phyloP scores from a whole-genome alignment of 805 yeast species.

The Ogataea allantospora region DNA sequence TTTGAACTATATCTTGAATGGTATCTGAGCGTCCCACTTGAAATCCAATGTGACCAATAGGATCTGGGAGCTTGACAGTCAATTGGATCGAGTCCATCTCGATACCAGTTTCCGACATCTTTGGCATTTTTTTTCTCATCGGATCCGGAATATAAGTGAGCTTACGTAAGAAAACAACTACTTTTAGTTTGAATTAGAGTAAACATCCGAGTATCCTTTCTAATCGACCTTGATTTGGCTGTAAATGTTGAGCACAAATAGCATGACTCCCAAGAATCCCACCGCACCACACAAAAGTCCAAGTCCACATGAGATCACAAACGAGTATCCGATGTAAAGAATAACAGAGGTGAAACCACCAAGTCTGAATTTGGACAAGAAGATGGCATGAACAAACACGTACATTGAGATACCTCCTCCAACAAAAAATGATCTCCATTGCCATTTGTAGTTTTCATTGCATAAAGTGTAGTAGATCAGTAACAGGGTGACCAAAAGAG shows the following conservation, averaged over 20 bases:
- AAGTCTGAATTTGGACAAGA: constrained; percentile 66
- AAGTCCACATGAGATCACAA: constrained; percentile 63
- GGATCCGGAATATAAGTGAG: constrained; percentile 3
- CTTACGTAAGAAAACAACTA: constrained; percentile 1
- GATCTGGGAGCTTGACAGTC: constrained; percentile 28
- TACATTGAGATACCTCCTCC: constrained; percentile 89
- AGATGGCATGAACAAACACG: constrained; percentile 78
- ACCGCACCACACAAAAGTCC: constrained; percentile 86
- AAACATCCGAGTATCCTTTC: constrained; percentile 2
- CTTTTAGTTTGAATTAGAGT: background rate
- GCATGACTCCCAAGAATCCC: constrained; percentile 74
- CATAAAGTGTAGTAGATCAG: constrained; percentile 82
- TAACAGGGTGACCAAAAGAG: constrained; percentile 75
- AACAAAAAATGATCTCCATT: constrained; percentile 85
- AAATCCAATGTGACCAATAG: constrained; percentile 26
- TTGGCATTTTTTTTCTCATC: constrained; percentile 6
- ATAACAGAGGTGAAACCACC: constrained; percentile 75
- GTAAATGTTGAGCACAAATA: constrained; percentile 77
- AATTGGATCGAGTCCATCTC: constrained; percentile 23
- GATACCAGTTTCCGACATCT: constrained; percentile 17
- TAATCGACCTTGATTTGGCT: constrained; percentile 83
- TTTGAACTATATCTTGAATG: constrained; percentile 55
- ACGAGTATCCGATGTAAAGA: constrained; percentile 79
- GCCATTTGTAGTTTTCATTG: constrained; percentile 94
- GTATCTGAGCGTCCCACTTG: constrained; percentile 40